A percentile compares a stretch with the other conserved stretches of the same genome.
Evolutionary conservation across 176 grass and related monocot genomes (phyloP).

Genomic region (Oryza longistaminata): DNA sequence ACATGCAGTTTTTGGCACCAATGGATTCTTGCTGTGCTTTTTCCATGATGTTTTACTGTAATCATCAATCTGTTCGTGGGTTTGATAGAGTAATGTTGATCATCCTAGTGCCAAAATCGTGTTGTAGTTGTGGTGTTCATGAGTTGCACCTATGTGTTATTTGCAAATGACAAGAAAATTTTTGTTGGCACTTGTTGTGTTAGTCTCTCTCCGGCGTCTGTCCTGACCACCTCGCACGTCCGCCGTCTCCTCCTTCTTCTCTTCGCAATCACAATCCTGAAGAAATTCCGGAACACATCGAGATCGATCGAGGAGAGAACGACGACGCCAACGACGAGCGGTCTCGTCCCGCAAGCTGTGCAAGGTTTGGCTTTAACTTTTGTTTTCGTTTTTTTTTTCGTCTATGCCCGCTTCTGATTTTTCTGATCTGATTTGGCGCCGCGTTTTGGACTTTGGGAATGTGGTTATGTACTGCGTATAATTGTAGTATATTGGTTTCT

Average conservation of each 20-base stretch:
- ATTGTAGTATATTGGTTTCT: neutral
- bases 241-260: neutral
- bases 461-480: neutral
- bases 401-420: neutral
- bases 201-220: neutral
- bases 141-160: neutral
- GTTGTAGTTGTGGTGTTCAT: neutral
- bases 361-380: slow-evolving; percentile 8
- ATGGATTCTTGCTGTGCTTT: neutral
- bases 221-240: slow-evolving; percentile 28
- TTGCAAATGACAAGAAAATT: neutral
- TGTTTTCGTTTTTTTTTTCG: neutral
- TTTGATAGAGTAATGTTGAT: slow-evolving; percentile 29
- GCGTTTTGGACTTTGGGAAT: neutral
- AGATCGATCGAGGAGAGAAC: too few relatives aligned
- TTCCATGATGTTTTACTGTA: neutral
- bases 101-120: neutral
- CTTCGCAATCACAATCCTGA: neutral
- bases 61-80: neutral
- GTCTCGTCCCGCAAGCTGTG: neutral
- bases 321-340: neutral
- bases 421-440: neutral
- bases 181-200: neutral
- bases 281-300: neutral
- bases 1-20: neutral